Base-by-base conservation (phyloP, 2,329 filamentous ascomycete genomes). In the Cadophora malorum region DNA sequence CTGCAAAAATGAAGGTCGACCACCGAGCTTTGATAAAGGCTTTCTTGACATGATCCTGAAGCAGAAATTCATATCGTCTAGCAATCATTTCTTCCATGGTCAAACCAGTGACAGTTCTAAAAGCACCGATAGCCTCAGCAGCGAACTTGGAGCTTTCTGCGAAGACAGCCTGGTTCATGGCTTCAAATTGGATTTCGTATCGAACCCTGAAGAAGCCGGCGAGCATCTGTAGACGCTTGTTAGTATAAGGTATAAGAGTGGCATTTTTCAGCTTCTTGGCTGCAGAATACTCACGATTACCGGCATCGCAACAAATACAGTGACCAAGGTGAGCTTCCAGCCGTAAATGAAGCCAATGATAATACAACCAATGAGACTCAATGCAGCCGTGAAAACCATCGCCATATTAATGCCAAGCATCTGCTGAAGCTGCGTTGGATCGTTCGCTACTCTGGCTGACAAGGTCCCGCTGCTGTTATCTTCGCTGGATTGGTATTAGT, bases 241-340 rank as follows among this genome's bases (percentile, higher is more conserved):
- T 45, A 45, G 41, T 14, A 19, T 19, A 45, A 19, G 4, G 14
- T 16, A 5, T 45, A 19, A 16, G 16, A 45, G 8, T 38, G 35
- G 9, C 14, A 14, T 16, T 55, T 5, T 6, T 14, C 19, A 49
- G 21, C 9, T 38, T 38, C 19, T 21, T 4, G 23, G 31, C 33
- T 38, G 9, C 3, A 28, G 23, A 31, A 19, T 10, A 47, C 58
- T 61, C 41, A 61, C 58, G 3, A 86, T 81, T 8, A 84, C 77
- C 1, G 86, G 86, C 64, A 86, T 76, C 0, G 82, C 80, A 1
- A 91, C 86, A 72, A 88, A 90, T 9, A 88, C 80, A 0, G 86
- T 84, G 0, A 94, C 88, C 0, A 93, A 79, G 0, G 89, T 87
- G 9, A 95, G 82, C 76, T 93, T 94, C 92, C 92, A 94, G 1